Conservation (phyloP, 2,329 filamentous ascomycete genomes). For the Rhexocercosporidium sp. region DNA sequence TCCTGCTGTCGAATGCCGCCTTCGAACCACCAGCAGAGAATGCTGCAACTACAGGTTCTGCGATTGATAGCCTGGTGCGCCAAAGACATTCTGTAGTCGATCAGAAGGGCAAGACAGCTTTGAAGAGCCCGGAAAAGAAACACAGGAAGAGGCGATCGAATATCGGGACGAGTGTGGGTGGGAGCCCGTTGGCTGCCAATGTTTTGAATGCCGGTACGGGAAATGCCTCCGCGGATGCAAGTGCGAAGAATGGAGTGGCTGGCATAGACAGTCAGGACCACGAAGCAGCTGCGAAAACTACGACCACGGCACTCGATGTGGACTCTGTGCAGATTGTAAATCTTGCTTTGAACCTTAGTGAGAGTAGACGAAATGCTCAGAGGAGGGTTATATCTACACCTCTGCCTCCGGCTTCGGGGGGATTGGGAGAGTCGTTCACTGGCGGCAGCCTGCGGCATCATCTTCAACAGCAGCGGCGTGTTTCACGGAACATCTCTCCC, state of each 20-base stretch:
- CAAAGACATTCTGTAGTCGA: constrained; percentile 32
- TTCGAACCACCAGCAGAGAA: constrained; percentile 30
- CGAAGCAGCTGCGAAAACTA: constrained; percentile 11
- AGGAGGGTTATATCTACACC: constrained; percentile 58
- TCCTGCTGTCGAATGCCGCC: constrained; percentile 37
- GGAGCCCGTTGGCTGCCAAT: constrained; percentile 38
- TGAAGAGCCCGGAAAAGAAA: constrained; percentile 32
- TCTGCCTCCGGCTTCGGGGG: constrained; percentile 47
- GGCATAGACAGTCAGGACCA: constrained; percentile 12
- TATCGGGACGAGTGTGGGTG: constrained; percentile 29
- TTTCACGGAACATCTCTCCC: constrained; percentile 66
- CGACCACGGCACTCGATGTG: constrained; percentile 57
- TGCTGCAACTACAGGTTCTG: constrained; percentile 1
- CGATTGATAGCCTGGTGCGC: constrained; percentile 21
- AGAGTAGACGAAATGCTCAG: constrained; percentile 72
- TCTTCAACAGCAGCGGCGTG: constrained; percentile 72
- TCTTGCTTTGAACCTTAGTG: constrained; percentile 87
- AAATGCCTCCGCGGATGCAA: constrained; percentile 10
- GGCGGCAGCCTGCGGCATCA: constrained; percentile 69
- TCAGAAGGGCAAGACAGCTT: constrained; percentile 34
- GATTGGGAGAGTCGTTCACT: constrained; percentile 52
- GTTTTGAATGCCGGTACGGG: constrained; percentile 26
- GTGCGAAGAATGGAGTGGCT: constrained; percentile 16
- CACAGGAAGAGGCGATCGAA: constrained; percentile 35
- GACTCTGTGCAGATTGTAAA: constrained; percentile 91